Evolutionary conservation across 1,284 basidiomycete genomes (phyloP), one percentile per base, ranked within the genome.

Genomic region (Heimioporus retisporus): DNA sequence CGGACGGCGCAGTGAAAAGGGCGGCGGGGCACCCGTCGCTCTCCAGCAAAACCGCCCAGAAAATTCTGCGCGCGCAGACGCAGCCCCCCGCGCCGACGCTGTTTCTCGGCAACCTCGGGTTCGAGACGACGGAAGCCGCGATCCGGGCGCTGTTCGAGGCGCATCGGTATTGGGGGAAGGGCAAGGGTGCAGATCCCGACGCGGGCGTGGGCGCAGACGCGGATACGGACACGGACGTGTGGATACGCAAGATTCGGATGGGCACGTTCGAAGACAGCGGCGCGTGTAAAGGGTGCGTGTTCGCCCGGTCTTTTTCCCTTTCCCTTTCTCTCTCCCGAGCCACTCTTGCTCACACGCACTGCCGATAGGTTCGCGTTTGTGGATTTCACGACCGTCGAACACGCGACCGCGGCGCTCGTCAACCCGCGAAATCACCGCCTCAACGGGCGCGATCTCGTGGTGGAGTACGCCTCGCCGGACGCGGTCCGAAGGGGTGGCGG

Each of bases 191-290:
- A 64, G 28, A 28, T 28, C 28, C 28, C 28, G 28, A 28, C 28
- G 28, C 28, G 5, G 28, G 28, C 28, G 28, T 5, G 28, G 28
- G 28, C 8, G 75, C 74, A 19, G 78, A 77, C 35, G 79, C 72
- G n/a, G 73, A 76, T 25, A 65, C 4, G 18, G 70, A 11, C 3
- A 51, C 48, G n/a, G 61, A 87, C 68, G 79, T 80, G 61, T 96
- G 96, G 79, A 90, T 99, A 81, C 88, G 94, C 68, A 96, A 96
- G 78, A 85, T 99, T 40, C 90, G 97, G 6, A 87, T 99, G 86
- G 96, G 96, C 3, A 96, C 96, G 21, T 99, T 99, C 72, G 96
- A 99, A 78, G 97, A 99, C 79, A 93, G 89, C 63, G 96, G 96
- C 10, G 84, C 91, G 68, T 99, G 97, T 81, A 99, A 99, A 86